phyloP scores from a whole-genome alignment of 208 protist genomes.

The Porcisia hertigi region DNA sequence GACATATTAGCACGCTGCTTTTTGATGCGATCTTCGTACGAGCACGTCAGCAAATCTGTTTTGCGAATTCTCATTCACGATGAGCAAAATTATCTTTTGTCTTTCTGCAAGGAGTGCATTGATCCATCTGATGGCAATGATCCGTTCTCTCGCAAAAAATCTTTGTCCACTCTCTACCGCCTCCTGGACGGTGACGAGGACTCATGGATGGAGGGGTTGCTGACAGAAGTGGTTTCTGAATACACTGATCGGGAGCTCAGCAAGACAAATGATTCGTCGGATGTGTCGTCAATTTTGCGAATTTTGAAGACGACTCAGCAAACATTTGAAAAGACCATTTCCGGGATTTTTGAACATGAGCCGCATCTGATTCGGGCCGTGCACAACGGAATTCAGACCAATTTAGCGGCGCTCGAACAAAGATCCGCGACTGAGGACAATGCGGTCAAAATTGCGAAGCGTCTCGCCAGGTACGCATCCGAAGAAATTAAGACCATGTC shows the following conservation, averaged over 20 bases:
- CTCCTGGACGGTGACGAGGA: conserved; percentile 33
- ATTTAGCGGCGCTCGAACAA: conserved; percentile 19
- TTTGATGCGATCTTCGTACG: conserved; percentile 55
- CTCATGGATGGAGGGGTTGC: conserved; percentile 41
- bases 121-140: conserved; percentile 25
- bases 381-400: conserved; percentile 22
- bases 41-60: conserved; percentile 42
- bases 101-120: conserved; percentile 37
- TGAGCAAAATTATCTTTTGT: conserved; percentile 47
- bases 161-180: conserved; percentile 31
- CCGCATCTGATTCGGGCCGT: conserved; percentile 24
- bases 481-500: conserved; percentile 24
- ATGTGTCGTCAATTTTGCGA: conserved; percentile 13
- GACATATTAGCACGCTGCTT: conserved; percentile 50
- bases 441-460: conserved; percentile 30
- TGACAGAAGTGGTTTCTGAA: conserved; percentile 27
- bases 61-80: conserved; percentile 51
- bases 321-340: conserved; percentile 21
- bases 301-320: conserved; percentile 27
- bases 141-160: conserved; percentile 11
- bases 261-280: conserved; percentile 6
- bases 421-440: conserved; percentile 10
- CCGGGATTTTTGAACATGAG: conserved; percentile 18
- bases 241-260: conserved; percentile 23
- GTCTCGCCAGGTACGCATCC: conserved; percentile 26